A percentile compares a stretch with the other conserved stretches of the same genome.
These are phyloP conservation scores for Tylopilus sp. DNA, from an alignment of 768 basidiomycete genomes.

Conservation along the genomic window DNA sequence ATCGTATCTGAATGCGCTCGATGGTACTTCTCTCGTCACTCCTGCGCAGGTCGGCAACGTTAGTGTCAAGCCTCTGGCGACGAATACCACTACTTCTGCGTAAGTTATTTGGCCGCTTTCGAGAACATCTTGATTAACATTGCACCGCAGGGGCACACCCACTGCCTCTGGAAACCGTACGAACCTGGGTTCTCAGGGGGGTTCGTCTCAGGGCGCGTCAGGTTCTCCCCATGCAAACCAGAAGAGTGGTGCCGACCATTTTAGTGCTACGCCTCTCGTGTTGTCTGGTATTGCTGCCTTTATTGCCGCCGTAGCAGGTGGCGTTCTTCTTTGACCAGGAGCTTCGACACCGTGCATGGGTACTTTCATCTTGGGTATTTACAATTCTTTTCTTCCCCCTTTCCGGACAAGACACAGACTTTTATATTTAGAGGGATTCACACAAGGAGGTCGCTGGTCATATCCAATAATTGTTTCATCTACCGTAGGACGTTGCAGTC, in stretches of 20 bases:
- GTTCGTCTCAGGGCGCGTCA: conserved; percentile 13
- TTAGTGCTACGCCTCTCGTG: conserved; percentile 17
- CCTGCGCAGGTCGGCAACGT: conserved; percentile 21
- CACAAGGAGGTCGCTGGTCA: not conserved
- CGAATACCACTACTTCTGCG: conserved; percentile 11
- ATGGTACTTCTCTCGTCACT: conserved; percentile 26
- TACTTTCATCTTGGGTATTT: conserved; percentile 10
- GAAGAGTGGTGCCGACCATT: conserved; percentile 32
- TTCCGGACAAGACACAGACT: not conserved
- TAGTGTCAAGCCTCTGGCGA: conserved; percentile 14
- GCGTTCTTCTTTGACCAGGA: conserved; percentile 19
- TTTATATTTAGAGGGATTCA: not conserved
- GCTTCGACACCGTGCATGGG: not conserved
- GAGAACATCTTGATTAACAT: not conserved
- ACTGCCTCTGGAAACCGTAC: not conserved
- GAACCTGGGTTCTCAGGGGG: conserved; percentile 3
- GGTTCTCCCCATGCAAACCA: conserved; percentile 29
- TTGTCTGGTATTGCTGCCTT: conserved; percentile 23
- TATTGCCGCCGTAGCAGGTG: conserved; percentile 22
- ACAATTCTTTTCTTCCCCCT: not conserved
- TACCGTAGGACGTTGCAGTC: conserved; percentile 2
- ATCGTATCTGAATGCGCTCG: conserved; percentile 46
- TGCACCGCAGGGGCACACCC: conserved; percentile 2
- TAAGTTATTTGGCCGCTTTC: not conserved
- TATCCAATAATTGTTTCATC: conserved; percentile 5